Percentiles rank a stretch among this genome's conserved stretches.
phyloP scores from a whole-genome alignment of 1,139 yeast species.

The Eremothecium cymbalariae region DNA sequence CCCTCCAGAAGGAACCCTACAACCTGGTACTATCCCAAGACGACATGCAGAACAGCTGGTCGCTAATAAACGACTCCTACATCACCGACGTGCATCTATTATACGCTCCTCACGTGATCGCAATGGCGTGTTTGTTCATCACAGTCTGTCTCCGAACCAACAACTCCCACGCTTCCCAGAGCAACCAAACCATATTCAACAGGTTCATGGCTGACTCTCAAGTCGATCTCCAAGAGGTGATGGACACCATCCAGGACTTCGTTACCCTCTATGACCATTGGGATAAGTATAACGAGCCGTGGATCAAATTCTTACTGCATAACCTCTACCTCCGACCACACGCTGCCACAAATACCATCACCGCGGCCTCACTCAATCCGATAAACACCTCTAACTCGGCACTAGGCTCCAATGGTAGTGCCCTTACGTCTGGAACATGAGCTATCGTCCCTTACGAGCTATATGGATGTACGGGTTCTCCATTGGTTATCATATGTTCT shows the following conservation, averaged over 20 bases:
- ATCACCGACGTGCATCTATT: conserved; percentile 77
- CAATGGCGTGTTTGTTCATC: conserved; percentile 57
- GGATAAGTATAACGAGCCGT: conserved; percentile 70
- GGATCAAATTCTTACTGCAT: conserved; percentile 31
- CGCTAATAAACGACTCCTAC: conserved; percentile 80
- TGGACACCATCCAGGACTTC: conserved; percentile 76
- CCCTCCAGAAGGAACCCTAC: conserved; percentile 34
- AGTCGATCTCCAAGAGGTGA: conserved; percentile 64
- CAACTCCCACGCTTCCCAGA: conserved; percentile 8
- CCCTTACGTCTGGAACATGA: neutral
- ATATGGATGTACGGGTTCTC: too few relatives aligned
- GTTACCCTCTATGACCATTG: conserved; percentile 72
- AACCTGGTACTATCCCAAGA: conserved; percentile 37
- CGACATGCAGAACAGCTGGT: conserved; percentile 83
- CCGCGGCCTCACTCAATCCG: too few relatives aligned
- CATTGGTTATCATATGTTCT: too few relatives aligned
- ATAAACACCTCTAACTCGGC: too few relatives aligned
- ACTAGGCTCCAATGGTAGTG: neutral
- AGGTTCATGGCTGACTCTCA: conserved; percentile 66
- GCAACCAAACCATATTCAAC: conserved; percentile 38
- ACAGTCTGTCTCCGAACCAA: conserved; percentile 21
- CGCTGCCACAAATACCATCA: neutral
- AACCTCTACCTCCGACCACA: conserved; percentile 25
- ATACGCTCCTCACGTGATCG: conserved; percentile 87
- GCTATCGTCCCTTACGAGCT: too few relatives aligned